phyloP scores from a whole-genome alignment of 306 rosid species.

The Prunus davidiana region DNA sequence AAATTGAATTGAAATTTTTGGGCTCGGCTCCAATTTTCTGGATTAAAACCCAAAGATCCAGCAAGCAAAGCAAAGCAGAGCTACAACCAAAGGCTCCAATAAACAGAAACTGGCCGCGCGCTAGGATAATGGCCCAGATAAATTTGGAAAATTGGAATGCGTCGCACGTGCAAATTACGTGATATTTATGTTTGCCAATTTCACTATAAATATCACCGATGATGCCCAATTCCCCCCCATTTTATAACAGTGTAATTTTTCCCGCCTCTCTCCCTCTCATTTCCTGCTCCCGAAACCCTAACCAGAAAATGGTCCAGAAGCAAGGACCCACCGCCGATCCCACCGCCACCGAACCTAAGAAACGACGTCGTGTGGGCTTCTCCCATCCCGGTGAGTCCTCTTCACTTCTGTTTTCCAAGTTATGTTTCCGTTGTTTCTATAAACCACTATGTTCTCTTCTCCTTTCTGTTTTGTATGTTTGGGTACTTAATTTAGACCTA shows the following conservation, averaged over 20 bases:
- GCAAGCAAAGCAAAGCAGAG: too few species aligned
- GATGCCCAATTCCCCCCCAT: background rate
- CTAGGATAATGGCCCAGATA: too few species aligned
- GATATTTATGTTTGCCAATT: background rate
- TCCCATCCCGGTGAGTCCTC: slow-evolving; percentile 35
- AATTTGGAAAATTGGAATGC: background rate
- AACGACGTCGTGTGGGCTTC: slow-evolving; percentile 79
- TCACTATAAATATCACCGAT: background rate
- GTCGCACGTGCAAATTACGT: slow-evolving; percentile 2
- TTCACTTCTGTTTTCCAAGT: background rate
- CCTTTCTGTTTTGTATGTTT: background rate
- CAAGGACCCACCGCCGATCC: slow-evolving; percentile 38
- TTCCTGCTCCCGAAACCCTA: slow-evolving; percentile 75
- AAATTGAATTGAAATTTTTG: too few species aligned
- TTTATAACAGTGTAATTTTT: slow-evolving; percentile 18
- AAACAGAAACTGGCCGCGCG: too few species aligned
- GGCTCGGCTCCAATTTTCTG: too few species aligned
- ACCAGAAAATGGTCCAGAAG: slow-evolving; percentile 70
- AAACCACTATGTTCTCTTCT: background rate
- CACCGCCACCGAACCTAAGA: slow-evolving; percentile 41
- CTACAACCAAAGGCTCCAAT: too few species aligned
- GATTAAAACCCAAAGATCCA: too few species aligned
- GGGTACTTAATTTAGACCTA: background rate
- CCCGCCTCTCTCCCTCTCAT: slow-evolving; percentile 55
- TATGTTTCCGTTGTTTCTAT: background rate